Percentiles rank a stretch among this genome's conserved stretches.
These are phyloP conservation scores for Lactarius quietus DNA, from an alignment of 768 basidiomycete genomes.

Conservation along the genomic window DNA sequence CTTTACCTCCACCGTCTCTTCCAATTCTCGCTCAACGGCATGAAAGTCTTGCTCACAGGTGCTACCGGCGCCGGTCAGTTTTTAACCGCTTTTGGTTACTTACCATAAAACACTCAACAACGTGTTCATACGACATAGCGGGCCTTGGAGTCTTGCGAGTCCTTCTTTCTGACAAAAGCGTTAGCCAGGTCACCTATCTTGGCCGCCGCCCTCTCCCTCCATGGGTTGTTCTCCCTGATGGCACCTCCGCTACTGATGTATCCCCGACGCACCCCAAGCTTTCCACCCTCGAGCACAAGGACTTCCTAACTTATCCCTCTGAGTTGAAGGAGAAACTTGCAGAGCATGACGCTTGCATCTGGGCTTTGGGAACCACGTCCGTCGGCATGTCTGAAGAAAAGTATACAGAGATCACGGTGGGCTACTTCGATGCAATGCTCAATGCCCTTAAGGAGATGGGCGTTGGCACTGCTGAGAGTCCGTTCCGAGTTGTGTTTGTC, in stretches of 20 bases:
- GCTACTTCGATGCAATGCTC: conserved; percentile 26
- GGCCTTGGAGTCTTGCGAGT: conserved; percentile 28
- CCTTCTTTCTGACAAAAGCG: conserved; percentile 23
- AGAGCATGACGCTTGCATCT: conserved; percentile 30
- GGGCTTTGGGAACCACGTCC: conserved; percentile 28
- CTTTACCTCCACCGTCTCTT: not conserved
- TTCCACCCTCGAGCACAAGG: conserved; percentile 23
- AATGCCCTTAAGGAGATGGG: conserved; percentile 12
- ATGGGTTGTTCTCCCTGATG: conserved; percentile 21
- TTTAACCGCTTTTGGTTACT: not conserved
- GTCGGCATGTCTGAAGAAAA: conserved; percentile 22
- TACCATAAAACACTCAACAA: not conserved
- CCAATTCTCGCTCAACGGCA: not conserved
- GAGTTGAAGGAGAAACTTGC: conserved; percentile 22
- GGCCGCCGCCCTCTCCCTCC: conserved; percentile 29
- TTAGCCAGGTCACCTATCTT: conserved; percentile 29
- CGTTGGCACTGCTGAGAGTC: conserved; percentile 24
- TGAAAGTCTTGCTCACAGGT: conserved; percentile 25
- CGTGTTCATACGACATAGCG: conserved; percentile 15
- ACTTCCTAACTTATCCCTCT: conserved; percentile 27
- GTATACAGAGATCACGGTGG: conserved; percentile 30
- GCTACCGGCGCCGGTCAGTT: conserved; percentile 24
- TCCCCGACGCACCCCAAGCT: conserved; percentile 26
- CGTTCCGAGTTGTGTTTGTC: conserved; percentile 32
- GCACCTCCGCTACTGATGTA: not conserved